These are phyloP conservation scores for Colletotrichum gloeosporioides DNA, from an alignment of 2,329 filamentous ascomycete species.

Conservation along the genomic window DNA sequence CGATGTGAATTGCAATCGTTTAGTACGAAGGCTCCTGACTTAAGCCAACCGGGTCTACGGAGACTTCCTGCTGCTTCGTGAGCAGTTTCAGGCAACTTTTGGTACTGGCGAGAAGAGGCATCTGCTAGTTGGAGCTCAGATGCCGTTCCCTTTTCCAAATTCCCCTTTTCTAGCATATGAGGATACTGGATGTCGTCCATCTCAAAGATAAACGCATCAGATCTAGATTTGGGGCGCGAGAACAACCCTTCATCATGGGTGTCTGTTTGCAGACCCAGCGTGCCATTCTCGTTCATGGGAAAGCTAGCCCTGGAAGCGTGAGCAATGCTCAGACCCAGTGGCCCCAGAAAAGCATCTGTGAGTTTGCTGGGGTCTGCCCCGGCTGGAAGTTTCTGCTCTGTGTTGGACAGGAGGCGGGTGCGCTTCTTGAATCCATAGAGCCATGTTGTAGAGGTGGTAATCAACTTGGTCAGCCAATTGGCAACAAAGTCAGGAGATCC, in stretches of 20 bases:
- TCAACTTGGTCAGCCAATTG: slow-evolving; percentile 61
- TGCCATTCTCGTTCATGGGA: not conserved
- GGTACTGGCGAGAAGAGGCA: slow-evolving; percentile 54
- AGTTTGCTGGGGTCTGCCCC: slow-evolving; percentile 65
- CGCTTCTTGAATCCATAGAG: slow-evolving; percentile 60
- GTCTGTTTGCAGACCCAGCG: not conserved
- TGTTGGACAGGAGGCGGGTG: slow-evolving; percentile 52
- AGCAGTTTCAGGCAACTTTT: slow-evolving; percentile 26
- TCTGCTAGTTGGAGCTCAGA: slow-evolving; percentile 39
- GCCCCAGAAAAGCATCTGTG: slow-evolving; percentile 49
- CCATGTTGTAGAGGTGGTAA: slow-evolving; percentile 57
- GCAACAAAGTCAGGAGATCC: slow-evolving; percentile 53
- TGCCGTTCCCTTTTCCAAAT: not conserved
- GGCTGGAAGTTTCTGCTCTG: slow-evolving; percentile 58
- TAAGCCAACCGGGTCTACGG: not conserved
- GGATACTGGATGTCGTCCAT: not conserved
- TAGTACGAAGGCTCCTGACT: slow-evolving; percentile 48
- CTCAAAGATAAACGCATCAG: not conserved
- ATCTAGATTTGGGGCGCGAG: not conserved
- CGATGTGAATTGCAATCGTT: slow-evolving; percentile 68
- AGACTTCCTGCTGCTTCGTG: not conserved
- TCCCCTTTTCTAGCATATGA: not conserved
- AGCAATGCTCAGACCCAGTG: not conserved
- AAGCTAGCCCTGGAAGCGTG: not conserved
- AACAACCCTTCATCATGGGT: not conserved